Evolutionary conservation across 2,329 filamentous ascomycete species (phyloP).

Genomic region (Colletotrichum limetticola): DNA sequence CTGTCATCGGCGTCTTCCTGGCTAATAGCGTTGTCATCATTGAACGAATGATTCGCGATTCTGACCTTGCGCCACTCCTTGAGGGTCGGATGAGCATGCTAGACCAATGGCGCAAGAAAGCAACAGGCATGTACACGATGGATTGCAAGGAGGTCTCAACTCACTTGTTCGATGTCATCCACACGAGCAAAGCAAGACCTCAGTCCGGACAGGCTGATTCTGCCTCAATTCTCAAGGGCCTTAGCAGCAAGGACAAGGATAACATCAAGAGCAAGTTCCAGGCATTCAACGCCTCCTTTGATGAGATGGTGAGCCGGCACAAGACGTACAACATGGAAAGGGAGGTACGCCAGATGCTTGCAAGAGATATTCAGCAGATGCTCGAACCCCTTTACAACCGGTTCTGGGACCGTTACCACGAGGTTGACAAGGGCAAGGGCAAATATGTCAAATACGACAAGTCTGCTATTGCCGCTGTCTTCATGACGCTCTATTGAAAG

Average conservation of each 20-base stretch:
- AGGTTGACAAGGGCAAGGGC: slow-evolving; percentile 96
- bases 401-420: slow-evolving; percentile 97
- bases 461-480: slow-evolving; percentile 76
- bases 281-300: slow-evolving; percentile 89
- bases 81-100: slow-evolving; percentile 73
- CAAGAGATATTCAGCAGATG: slow-evolving; percentile 87
- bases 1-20: slow-evolving; percentile 86
- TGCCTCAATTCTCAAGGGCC: slow-evolving; percentile 81
- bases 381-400: slow-evolving; percentile 94
- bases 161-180: slow-evolving; percentile 89
- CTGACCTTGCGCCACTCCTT: slow-evolving; percentile 80
- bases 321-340: slow-evolving; percentile 89
- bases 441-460: slow-evolving; percentile 99
- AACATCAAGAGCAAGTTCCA: slow-evolving; percentile 96
- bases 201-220: slow-evolving; percentile 83
- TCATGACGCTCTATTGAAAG: slow-evolving; percentile 60
- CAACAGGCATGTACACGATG: slow-evolving; percentile 82
- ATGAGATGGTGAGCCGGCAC: slow-evolving; percentile 86
- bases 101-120: slow-evolving; percentile 89
- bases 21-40: slow-evolving; percentile 88
- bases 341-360: slow-evolving; percentile 84
- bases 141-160: slow-evolving; percentile 89
- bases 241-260: slow-evolving; percentile 93
- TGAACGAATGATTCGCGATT: slow-evolving; percentile 84
- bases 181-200: slow-evolving; percentile 84